Conservation (phyloP, 805 yeast genomes). For the Yarrowia deformans region DNA sequence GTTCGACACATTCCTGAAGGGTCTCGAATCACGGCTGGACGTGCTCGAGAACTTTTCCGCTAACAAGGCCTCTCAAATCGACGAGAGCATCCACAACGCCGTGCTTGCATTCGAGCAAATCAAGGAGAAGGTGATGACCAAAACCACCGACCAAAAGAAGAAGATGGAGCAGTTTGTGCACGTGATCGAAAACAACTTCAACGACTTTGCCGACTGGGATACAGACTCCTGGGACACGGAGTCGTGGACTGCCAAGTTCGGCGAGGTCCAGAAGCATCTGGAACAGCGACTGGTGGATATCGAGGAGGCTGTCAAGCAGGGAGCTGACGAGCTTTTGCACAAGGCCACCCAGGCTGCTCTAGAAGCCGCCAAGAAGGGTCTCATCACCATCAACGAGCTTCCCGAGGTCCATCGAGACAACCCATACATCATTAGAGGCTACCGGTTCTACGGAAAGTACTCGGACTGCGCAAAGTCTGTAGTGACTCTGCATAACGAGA, state of each 20-base stretch:
- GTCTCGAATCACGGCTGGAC: slow-evolving; percentile 46
- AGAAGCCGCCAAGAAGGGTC: slow-evolving; percentile 51
- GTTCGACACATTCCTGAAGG: slow-evolving; percentile 32
- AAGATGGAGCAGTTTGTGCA: slow-evolving; percentile 49
- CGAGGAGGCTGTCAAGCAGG: slow-evolving; percentile 45
- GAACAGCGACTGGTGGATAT: slow-evolving; percentile 49
- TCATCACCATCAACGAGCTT: slow-evolving; percentile 81
- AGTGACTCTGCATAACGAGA: slow-evolving; percentile 78
- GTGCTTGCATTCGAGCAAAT: slow-evolving; percentile 47
- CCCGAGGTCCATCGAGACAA: slow-evolving; percentile 96
- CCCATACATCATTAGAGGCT: slow-evolving; percentile 81
- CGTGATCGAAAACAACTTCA: slow-evolving; percentile 47
- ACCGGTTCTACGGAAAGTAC: slow-evolving; percentile 77
- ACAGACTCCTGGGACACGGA: slow-evolving; percentile 39
- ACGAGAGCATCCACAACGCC: slow-evolving; percentile 47
- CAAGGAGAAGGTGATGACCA: slow-evolving; percentile 45
- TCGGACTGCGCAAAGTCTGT: slow-evolving; percentile 65
- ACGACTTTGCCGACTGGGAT: slow-evolving; percentile 40
- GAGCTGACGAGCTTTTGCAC: slow-evolving; percentile 36
- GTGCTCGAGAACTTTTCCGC: slow-evolving; percentile 50
- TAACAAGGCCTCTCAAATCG: slow-evolving; percentile 47
- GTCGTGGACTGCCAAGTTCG: slow-evolving; percentile 44
- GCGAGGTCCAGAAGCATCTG: slow-evolving; percentile 48
- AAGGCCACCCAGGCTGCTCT: slow-evolving; percentile 43
- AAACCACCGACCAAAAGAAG: slow-evolving; percentile 48